Percentiles rank a stretch among this genome's conserved stretches.
These are phyloP conservation scores for Epichloe sylvatica DNA, from an alignment of 2,329 filamentous ascomycete genomes.

Conservation along the genomic window DNA sequence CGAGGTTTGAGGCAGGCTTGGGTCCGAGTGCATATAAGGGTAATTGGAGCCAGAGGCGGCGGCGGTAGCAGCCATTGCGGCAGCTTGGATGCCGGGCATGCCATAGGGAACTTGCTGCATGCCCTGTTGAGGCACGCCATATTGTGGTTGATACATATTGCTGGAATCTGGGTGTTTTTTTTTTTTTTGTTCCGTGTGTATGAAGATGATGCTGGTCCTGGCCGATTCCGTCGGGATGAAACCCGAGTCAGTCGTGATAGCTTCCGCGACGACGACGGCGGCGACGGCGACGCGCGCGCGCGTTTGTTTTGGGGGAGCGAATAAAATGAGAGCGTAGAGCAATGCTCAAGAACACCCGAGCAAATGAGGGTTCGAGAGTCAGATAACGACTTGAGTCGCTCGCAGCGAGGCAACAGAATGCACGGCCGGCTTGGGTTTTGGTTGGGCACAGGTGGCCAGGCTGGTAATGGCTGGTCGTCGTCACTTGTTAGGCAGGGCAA, in stretches of 20 bases:
- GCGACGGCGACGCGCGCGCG: neutral
- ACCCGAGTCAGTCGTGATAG: neutral
- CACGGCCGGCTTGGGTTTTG: conserved; percentile 24
- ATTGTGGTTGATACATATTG: conserved; percentile 69
- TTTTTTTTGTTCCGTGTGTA: conserved; percentile 15
- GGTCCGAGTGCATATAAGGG: conserved; percentile 59
- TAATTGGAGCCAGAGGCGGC: conserved; percentile 74
- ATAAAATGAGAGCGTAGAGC: conserved; percentile 7
- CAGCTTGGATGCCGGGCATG: conserved; percentile 72
- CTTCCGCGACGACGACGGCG: neutral
- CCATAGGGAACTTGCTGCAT: conserved; percentile 58
- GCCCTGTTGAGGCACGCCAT: conserved; percentile 55
- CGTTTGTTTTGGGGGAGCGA: conserved; percentile 6
- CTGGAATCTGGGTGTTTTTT: conserved; percentile 25
- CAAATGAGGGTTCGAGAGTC: conserved; percentile 5
- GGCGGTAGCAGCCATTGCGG: conserved; percentile 82
- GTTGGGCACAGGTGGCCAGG: conserved; percentile 29
- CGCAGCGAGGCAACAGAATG: conserved; percentile 12
- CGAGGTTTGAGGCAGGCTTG: conserved; percentile 54
- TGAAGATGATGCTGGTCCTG: neutral
- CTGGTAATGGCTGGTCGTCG: conserved; percentile 12
- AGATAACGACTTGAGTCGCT: conserved; percentile 11
- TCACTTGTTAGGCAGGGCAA: conserved; percentile 30
- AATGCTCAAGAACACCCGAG: conserved; percentile 5
- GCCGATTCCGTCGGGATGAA: neutral